Conservation (phyloP, 164 flowering plant species). For the Euptelea pleiosperma region DNA sequence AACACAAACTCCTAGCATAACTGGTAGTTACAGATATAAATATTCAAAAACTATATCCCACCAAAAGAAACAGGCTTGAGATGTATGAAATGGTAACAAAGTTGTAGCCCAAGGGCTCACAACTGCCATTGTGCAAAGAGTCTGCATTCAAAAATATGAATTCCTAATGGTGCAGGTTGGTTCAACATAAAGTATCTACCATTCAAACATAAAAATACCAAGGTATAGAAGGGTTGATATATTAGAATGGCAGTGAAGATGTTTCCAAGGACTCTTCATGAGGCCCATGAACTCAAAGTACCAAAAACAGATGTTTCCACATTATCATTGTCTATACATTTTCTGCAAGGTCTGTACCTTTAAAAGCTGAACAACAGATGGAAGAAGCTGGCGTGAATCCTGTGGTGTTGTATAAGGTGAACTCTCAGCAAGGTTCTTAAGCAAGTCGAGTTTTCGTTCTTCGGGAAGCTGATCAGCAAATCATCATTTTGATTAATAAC, state of each 20-base stretch:
- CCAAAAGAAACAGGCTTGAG: neutral
- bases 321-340: neutral
- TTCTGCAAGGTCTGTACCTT: constrained; percentile 51
- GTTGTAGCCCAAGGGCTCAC: neutral
- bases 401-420: constrained; percentile 84
- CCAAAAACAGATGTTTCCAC: neutral
- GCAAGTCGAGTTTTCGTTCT: constrained; percentile 76
- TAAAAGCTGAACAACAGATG: constrained; percentile 73
- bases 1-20: neutral
- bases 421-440: constrained; percentile 87
- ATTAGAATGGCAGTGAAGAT: neutral
- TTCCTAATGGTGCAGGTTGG: neutral
- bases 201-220: neutral
- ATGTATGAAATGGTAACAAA: neutral
- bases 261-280: neutral
- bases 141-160: neutral
- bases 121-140: neutral
- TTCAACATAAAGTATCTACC: neutral
- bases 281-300: neutral
- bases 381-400: constrained; percentile 87
- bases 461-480: constrained; percentile 76
- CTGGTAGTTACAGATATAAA: neutral
- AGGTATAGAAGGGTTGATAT: neutral
- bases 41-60: neutral
- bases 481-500: neutral